Evolutionary conservation across 1,284 basidiomycete species (phyloP), one percentile per base, ranked within the genome.

Genomic region (Ceratobasidium theobromae): DNA sequence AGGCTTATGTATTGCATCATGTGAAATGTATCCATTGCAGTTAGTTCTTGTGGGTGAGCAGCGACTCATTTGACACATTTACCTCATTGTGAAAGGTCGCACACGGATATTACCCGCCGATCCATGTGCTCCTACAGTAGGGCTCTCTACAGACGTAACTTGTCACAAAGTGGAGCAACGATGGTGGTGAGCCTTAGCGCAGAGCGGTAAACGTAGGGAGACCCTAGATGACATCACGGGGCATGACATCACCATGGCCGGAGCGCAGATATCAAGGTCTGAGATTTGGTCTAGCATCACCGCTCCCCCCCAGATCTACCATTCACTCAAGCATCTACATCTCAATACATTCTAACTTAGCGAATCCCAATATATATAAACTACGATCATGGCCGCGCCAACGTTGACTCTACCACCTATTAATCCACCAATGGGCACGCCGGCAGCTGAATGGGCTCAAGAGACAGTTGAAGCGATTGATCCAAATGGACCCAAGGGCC

Each of bases 371-470:
- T 21, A 9, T 6, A 11, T 45, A 6, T 21, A 14, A 11, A 45
- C 18, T 6, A 8, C 9, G 9, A 38, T 16, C 9, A 46, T 53
- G 48, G n/a, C 48, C 33, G 23, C 60, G 3, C 60, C 60, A 9
- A 41, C 38, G 23, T 38, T 64, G 14, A 21, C 51, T 23, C 48
- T 30, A 1, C 48, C 48, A 38, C 35, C 30, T 5, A 21, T 46
- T 18, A 16, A 28, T 4, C 28, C 30, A 32, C 57, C 57, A n/a
- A 32, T 62, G 5, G 57, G 57, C 32, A 64, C 60, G 11, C 60
- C 60, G 35, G 60, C 48, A 16, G 48, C 60, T 35, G 60, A 64
- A 43, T 64, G 60, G 60, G 60, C 60, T 23, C 60, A 64, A 30
- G 27, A 64, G 25, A 64, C 60, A 16, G 48, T 64, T 4, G 32